phyloP scores from a whole-genome alignment of 2,329 filamentous ascomycete species.

The Diaporthe amygdali region DNA sequence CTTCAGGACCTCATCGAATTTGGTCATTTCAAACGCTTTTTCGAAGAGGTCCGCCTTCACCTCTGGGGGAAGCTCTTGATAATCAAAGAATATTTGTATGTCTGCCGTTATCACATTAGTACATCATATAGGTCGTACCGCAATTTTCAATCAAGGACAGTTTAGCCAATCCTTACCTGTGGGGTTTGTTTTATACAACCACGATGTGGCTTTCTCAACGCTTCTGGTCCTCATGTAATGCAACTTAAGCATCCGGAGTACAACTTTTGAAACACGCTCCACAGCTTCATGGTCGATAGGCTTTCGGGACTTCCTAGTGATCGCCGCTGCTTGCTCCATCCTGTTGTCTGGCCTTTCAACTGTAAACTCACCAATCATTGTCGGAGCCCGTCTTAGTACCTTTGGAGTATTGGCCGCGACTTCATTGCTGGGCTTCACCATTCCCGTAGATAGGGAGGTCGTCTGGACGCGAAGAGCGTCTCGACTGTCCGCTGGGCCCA shows the following conservation, averaged over 20 bases:
- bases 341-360: not conserved
- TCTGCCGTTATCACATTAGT: not conserved
- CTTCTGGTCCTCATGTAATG: conserved; percentile 10
- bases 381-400: not conserved
- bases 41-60: not conserved
- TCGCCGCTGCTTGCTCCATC: too few species aligned
- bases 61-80: not conserved
- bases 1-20: not conserved
- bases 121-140: not conserved
- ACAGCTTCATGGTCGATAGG: not conserved
- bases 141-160: not conserved
- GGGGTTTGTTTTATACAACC: not conserved
- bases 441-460: fast-evolving
- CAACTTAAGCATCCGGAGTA: not conserved
- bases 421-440: not conserved
- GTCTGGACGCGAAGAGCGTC: not conserved
- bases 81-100: not conserved
- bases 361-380: not conserved
- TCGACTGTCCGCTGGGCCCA: not conserved
- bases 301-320: not conserved
- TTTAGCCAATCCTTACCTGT: not conserved
- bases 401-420: not conserved
- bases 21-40: not conserved
- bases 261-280: not conserved
- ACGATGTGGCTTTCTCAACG: not conserved